Evolutionary conservation across 2,329 filamentous ascomycete species (phyloP), one percentile per base, ranked within the genome.

Genomic region (Epichloe sylvatica): DNA sequence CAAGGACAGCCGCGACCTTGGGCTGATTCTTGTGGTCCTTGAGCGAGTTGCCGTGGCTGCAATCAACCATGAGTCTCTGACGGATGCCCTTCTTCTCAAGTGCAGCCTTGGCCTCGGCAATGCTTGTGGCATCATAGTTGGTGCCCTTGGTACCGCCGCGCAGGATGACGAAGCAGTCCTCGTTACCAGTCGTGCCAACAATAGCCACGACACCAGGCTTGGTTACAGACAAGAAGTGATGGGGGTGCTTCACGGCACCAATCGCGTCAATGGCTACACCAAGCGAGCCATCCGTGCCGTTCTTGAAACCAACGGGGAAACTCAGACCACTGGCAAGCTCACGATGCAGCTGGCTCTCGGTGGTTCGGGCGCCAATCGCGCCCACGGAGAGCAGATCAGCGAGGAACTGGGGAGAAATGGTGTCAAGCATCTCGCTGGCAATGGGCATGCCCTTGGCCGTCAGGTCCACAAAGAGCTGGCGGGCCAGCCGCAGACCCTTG

Each of bases 271-370:
- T 94, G 21, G 91, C 90, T 19, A 97, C 90, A 33, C 80, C 82
- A 49, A 98, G 73, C 59, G 84, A 88, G 39, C 92, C 92, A 62
- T 98, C 92, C 21, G 92, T 98, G 54, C 92, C 92, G 70, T 98
- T 98, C 81, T 98, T 98, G 84, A 96, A 98, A 52, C 92, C 92
- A 57, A 98, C 90, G 23, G 92, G 92, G 83, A 96, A 97, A 51
- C 87, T 94, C 48, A 97, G 78, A 59, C 92, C 92, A 33, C 86
- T 94, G 5, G 92, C 92, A 54, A 98, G 80, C 73, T 98, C 92
- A 56, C 92, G 84, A 72, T 98, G 92, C 56, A 97, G 76, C 71
- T 98, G 92, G 50, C 86, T 92, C 72, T 98, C 92, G 45, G 92
- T 98, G 40, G 92, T 98, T 57, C 92, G 81, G 42, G 92, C 92